phyloP scores from a whole-genome alignment of 768 basidiomycete species.

The Ramaria rubella region DNA sequence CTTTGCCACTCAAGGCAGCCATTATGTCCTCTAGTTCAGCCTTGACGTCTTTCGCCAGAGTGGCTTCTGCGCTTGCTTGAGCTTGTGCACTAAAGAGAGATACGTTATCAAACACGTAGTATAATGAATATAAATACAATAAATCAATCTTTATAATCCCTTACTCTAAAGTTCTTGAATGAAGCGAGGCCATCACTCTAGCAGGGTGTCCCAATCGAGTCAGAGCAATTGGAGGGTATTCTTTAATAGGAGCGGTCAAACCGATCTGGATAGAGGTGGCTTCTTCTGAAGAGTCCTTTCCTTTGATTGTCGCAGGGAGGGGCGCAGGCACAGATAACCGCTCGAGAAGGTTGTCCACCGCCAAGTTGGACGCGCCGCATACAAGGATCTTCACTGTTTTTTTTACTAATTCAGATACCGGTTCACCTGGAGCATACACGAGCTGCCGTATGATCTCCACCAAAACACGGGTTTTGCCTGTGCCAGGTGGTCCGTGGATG shows the following conservation, averaged over 20 bases:
- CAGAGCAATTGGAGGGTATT: slow-evolving; percentile 30
- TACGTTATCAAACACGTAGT: background rate
- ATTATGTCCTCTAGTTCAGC: slow-evolving; percentile 71
- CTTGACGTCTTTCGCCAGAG: slow-evolving; percentile 83
- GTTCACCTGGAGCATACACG: slow-evolving; percentile 21
- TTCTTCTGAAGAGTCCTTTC: too few relatives aligned
- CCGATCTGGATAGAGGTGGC: too few relatives aligned
- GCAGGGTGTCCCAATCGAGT: slow-evolving; percentile 97
- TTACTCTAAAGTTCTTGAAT: slow-evolving; percentile 20
- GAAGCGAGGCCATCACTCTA: slow-evolving; percentile 61
- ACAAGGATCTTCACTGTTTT: slow-evolving; percentile 63
- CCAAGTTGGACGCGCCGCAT: slow-evolving; percentile 90
- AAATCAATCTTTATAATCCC: slow-evolving; percentile 6
- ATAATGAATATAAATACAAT: background rate
- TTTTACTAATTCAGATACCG: background rate
- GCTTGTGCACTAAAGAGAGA: background rate
- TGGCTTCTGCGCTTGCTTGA: slow-evolving; percentile 43
- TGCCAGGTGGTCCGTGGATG: slow-evolving; percentile 98
- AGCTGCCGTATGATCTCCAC: slow-evolving; percentile 90
- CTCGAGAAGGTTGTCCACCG: slow-evolving; percentile 93
- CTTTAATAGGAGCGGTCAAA: background rate
- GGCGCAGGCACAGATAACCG: slow-evolving; percentile 40
- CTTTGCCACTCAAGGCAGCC: slow-evolving; percentile 55
- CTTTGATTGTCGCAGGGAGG: too few relatives aligned
- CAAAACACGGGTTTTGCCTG: slow-evolving; percentile 93